These are phyloP conservation scores for Fraxinus floribunda DNA, from an alignment of 305 asterid genomes.

Conservation along the genomic window DNA sequence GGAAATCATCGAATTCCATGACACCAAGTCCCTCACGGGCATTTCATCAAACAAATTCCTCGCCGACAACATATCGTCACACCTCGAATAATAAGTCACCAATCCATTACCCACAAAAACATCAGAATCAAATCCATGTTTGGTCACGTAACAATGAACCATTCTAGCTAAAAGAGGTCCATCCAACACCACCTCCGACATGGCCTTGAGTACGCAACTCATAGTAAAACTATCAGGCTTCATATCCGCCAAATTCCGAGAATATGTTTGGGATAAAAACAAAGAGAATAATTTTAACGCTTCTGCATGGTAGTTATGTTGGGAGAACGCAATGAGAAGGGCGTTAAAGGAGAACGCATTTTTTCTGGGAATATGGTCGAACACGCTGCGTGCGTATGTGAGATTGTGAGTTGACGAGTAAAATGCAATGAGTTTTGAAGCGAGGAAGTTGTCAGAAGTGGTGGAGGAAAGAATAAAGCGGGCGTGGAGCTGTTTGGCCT, in stretches of 20 bases:
- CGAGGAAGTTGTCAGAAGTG: slow-evolving; percentile 65
- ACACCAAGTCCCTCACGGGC: slow-evolving; percentile 65
- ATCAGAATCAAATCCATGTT: slow-evolving; percentile 59
- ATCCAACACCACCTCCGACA: slow-evolving; percentile 47
- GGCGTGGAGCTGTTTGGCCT: slow-evolving; percentile 73
- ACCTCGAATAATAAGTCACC: slow-evolving; percentile 69
- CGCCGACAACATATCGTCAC: slow-evolving; percentile 62
- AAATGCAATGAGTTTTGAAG: slow-evolving; percentile 68
- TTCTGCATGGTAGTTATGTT: slow-evolving; percentile 39
- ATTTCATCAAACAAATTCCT: slow-evolving; percentile 57
- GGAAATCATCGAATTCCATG: slow-evolving; percentile 89
- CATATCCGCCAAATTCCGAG: slow-evolving; percentile 30
- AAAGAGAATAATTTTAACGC: slow-evolving; percentile 43
- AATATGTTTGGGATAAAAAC: slow-evolving; percentile 24
- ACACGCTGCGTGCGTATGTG: slow-evolving; percentile 59
- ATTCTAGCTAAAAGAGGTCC: slow-evolving; percentile 31
- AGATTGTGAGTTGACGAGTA: slow-evolving; percentile 49
- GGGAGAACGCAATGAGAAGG: slow-evolving; percentile 65
- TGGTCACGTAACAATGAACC: slow-evolving; percentile 61
- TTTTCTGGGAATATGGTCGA: slow-evolving; percentile 66
- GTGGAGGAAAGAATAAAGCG: slow-evolving; percentile 51
- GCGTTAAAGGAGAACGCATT: slow-evolving; percentile 79
- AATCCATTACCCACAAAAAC: slow-evolving; percentile 71
- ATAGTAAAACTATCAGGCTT: slow-evolving; percentile 64
- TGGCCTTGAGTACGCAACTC: slow-evolving; percentile 73